Evolutionary conservation across 441 rosid species (phyloP), one percentile per base, ranked within the genome.

Genomic region (Dalechampia spathulata): DNA sequence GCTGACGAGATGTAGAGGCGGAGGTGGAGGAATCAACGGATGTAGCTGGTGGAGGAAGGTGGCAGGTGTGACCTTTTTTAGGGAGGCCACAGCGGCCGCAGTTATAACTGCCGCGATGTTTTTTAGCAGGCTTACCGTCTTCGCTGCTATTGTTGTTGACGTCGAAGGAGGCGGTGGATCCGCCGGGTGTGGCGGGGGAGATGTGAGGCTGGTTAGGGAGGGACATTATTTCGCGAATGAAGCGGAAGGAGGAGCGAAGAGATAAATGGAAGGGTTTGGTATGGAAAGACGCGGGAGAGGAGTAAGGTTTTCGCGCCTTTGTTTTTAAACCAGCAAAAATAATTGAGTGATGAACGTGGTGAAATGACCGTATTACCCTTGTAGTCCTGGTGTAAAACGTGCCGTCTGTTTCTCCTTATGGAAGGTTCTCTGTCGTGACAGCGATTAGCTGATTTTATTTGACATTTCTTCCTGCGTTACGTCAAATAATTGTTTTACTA

Each of bases 51-150:
- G 62, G 34, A 17, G 57, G 34, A 20, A 79, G 8, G 60, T 72
- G 70, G 61, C 97, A 93, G 65, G 55, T 45, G 55, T 89, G 97
- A 60, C 99, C 96, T 57, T 83, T 93, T 73, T 93, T 93, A 51
- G 97, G 99, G 36, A 72, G 90, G 25, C 99, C 99, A 26, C 99
- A 93, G 19, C 97, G 78, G 66, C 97, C 79, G 44, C 99, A 93
- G 77, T 76, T 93, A 72, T 93, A 93, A 63, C 81, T 90, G 41
- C 97, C 99, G 3, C 97, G 91, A 9, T 80, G 75, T 53, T 76
- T 83, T 51, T 72, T 72, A 20, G 40, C 38, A 5, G 72, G 76
- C 22, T 68, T 79, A 7, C 5, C n/a, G n/a, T n/a, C n/a, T n/a
- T n/a, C n/a, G n/a, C n/a, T n/a, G n/a, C n/a, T n/a, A n/a, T n/a